Conservation (phyloP, 2,329 filamentous ascomycete species). For the Trichophyton verrucosum region DNA sequence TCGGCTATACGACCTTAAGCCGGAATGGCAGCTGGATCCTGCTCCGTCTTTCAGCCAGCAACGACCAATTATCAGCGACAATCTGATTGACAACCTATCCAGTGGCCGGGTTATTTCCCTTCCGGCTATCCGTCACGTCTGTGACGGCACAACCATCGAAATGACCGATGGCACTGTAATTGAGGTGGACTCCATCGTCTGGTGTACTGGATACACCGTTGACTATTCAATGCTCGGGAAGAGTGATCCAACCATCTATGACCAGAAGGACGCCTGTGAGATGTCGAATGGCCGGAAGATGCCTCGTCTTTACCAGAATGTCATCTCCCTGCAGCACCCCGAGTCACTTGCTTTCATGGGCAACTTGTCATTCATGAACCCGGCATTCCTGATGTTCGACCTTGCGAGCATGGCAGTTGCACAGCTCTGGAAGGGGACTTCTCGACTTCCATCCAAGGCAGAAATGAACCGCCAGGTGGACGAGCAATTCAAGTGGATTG, state of each 20-base stretch:
- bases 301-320: conserved; percentile 22
- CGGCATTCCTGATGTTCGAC: conserved; percentile 21
- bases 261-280: neutral
- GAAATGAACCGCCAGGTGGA: conserved; percentile 18
- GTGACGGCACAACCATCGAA: neutral
- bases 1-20: neutral
- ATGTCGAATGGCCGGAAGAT: conserved; percentile 10
- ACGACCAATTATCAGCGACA: neutral
- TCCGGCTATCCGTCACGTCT: neutral
- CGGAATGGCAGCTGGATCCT: neutral
- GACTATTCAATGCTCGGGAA: neutral
- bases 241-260: neutral
- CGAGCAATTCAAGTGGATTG: conserved; percentile 12
- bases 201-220: neutral
- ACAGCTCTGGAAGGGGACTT: conserved; percentile 22
- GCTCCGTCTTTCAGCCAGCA: neutral
- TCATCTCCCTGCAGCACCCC: conserved; percentile 20
- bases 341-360: conserved; percentile 24
- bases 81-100: neutral
- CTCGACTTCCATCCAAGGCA: conserved; percentile 14
- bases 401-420: conserved; percentile 21
- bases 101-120: neutral
- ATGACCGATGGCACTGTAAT: neutral
- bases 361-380: conserved; percentile 14
- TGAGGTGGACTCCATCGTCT: conserved; percentile 2